phyloP scores from a whole-genome alignment of 1,284 basidiomycete species.

The Cronartium quercuum region DNA sequence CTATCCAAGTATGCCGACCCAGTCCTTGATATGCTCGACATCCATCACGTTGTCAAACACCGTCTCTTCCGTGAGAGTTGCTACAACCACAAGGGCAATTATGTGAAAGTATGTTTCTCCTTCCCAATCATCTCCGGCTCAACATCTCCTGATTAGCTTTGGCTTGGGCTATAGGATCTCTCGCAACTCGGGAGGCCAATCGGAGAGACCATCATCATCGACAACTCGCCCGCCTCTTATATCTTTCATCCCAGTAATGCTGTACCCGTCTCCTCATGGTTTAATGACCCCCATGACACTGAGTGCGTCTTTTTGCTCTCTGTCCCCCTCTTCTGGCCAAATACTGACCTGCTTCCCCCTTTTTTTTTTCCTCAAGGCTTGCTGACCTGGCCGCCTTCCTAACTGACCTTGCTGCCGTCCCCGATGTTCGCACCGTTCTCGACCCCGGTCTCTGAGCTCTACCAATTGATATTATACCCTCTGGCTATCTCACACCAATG shows the following conservation, averaged over 20 bases:
- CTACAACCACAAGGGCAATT: constrained; percentile 98
- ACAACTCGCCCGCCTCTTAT: constrained; percentile 97
- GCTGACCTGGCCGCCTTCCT: constrained; percentile 65
- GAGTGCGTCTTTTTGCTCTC: constrained; percentile 14
- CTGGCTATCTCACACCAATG: background rate
- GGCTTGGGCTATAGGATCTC: constrained; percentile 62
- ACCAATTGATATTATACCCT: background rate
- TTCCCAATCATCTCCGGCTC: background rate
- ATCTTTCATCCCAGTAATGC: constrained; percentile 99
- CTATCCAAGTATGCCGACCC: constrained; percentile 99
- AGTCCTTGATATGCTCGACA: constrained; percentile 91
- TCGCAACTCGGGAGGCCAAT: constrained; percentile 92
- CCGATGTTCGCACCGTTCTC: constrained; percentile 86
- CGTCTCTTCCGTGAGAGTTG: constrained; percentile 96
- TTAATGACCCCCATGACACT: constrained; percentile 59
- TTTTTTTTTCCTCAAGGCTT: constrained; percentile 37
- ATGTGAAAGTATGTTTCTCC: constrained; percentile 71
- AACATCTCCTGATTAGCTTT: background rate
- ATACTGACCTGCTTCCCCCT: background rate
- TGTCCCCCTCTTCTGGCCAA: background rate
- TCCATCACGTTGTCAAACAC: constrained; percentile 86
- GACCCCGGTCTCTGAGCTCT: constrained; percentile 53
- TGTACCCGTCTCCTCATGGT: constrained; percentile 98
- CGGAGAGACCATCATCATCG: constrained; percentile 89
- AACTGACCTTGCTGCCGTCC: constrained; percentile 72